Base-by-base conservation (phyloP, 768 basidiomycete genomes). In the Phanerochaete carnosa region DNA sequence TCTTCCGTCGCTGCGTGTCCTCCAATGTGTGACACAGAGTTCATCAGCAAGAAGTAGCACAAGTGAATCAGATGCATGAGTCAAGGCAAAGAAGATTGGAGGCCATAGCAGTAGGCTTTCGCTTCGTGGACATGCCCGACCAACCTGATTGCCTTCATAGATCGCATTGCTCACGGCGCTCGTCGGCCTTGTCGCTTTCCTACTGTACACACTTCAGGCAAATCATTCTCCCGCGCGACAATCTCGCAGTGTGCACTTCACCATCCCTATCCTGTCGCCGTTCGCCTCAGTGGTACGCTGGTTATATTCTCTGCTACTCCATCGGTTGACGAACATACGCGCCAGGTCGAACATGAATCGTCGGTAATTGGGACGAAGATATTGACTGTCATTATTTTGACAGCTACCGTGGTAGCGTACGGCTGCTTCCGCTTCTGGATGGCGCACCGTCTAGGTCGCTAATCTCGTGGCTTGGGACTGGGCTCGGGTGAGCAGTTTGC, bases 201-300 rank as follows among this genome's bases (percentile, higher is more conserved):
- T 68, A 8, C 26, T 63, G 3, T 45, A 63, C n/a, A 37, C 35
- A 35, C 54, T 55, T 23, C 37, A 55, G 9, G 7, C n/a, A 5
- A 55, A 15, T 23, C 35, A 39, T 9, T 60, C 46, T 54, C 30
- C 49, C 47, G 49, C 55, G 15, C 35, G 25, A 25, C 15, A 55
- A n/a, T 55, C 54, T 1, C 37, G 54, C 23, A 28, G 19, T 23
- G 37, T 81, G 1, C 90, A 90, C 68, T 90, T 90, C 69, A 91
- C 89, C 0, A 87, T 92, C 25, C 89, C 90, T 3, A 85, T 92
- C 3, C 70, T 92, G 19, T 92, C 90, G 0, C 90, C 89, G 0
- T 92, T 91, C 65, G 82, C 88, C 1, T 90, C 88, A 11, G 90
- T 91, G 68, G 89, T 91, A 61, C 58, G 82, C 75, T 2, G 55